Evolutionary conservation across 371 early-diverging fungal species (phyloP), one percentile per base, ranked within the genome.

Genomic region (Basidiobolus meristosporus): DNA sequence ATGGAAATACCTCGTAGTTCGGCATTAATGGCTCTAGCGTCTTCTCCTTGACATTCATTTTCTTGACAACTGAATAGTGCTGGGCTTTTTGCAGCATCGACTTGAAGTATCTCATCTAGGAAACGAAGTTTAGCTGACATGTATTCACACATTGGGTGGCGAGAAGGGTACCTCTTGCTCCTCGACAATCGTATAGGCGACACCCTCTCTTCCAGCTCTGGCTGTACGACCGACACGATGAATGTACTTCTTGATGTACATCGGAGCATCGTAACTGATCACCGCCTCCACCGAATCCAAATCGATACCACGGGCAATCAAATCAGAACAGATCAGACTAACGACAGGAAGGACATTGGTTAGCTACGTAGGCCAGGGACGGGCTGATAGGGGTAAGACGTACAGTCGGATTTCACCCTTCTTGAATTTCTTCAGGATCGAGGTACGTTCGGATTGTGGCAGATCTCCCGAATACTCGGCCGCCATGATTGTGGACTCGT

Each of bases 171-270:
- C 77, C 50, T 96, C 90, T 49, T 82, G 77, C 34, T 62, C 66
- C 37, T 82, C 90, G 2, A 93, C 74, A 35, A 98, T 47, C 2
- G 91, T 84, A 41, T 82, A 80, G 0, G 98, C 89, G 5, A 57
- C 57, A 37, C 98, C 98, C 17, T 68, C 58, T 33, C 79, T 65
- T n/a, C 95, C 96, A 2, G 93, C 97, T 47, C 96, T 76, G 1
- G 93, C 98, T 0, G 99, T 98, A 43, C 98, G 73, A 7, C 99
- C 99, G n/a, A 93, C 86, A 45, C 99, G 78, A 53, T 98, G 99
- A 26, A 96, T 80, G 53, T 98, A 98, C 48, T 87, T 79, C 50
- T 86, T 81, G 63, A 79, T 70, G 26, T 72, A 70, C 11, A 72
- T 54, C 1, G 99, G 98, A 14, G 77, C 67, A 51, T 95, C 96